phyloP scores from a whole-genome alignment of 805 yeast species.

The Blastobotrys muscicola region DNA sequence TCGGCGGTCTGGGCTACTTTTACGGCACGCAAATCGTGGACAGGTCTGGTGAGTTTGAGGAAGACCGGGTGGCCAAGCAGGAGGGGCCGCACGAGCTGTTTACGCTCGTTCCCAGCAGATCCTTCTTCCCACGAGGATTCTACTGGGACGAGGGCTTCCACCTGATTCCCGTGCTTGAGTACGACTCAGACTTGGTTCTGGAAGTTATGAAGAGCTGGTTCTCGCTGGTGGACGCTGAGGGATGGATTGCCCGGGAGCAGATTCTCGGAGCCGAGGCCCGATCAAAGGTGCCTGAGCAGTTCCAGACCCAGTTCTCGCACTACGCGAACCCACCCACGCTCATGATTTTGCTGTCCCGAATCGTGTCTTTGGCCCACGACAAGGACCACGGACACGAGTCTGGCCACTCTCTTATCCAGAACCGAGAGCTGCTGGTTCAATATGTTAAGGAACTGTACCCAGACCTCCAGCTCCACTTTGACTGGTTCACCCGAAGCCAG shows the following conservation, averaged over 20 bases:
- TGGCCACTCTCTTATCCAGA: constrained; percentile 42
- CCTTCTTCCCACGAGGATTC: constrained; percentile 93
- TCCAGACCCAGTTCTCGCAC: constrained; percentile 76
- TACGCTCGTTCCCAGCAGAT: constrained; percentile 82
- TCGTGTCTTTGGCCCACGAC: constrained; percentile 34
- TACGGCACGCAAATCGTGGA: constrained; percentile 80
- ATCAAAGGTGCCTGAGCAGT: constrained; percentile 74
- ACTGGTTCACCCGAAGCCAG: constrained; percentile 80
- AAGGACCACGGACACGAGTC: constrained; percentile 8
- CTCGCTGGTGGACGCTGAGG: constrained; percentile 70
- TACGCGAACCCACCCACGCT: constrained; percentile 95
- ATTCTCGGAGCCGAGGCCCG: constrained; percentile 88
- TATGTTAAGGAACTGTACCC: constrained; percentile 62
- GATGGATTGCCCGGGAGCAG: constrained; percentile 96
- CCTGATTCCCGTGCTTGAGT: constrained; percentile 67
- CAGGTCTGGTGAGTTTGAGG: constrained; percentile 55
- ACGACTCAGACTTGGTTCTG: constrained; percentile 72
- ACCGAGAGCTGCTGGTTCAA: constrained; percentile 33
- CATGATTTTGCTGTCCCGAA: constrained; percentile 46
- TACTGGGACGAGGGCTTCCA: constrained; percentile 99
- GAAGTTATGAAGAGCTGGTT: constrained; percentile 87
- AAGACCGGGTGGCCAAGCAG: constrained; percentile 38
- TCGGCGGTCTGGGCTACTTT: constrained; percentile 87
- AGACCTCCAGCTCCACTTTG: constrained; percentile 61
- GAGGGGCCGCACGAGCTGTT: constrained; percentile 77